Percentiles rank a stretch among this genome's conserved stretches.
Conservation (phyloP, 164 flowering plant species). For the Vitis rupestris region DNA sequence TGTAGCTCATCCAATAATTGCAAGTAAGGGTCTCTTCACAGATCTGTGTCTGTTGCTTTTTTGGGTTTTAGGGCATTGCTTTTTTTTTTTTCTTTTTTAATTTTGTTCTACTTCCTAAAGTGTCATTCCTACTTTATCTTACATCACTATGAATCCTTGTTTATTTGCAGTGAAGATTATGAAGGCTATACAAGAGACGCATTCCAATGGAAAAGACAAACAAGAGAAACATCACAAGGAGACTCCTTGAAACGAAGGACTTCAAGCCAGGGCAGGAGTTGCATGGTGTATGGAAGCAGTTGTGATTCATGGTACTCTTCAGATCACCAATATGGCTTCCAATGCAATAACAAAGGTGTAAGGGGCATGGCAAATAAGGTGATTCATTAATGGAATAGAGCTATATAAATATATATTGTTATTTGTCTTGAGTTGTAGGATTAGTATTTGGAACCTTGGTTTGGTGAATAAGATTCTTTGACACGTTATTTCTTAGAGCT, state of each 20-base stretch:
- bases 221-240: slow-evolving; percentile 32
- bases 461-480: neutral
- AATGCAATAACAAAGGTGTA: slow-evolving; percentile 30
- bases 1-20: slow-evolving; percentile 84
- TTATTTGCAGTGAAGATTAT: slow-evolving; percentile 54
- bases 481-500: neutral
- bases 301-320: slow-evolving; percentile 31
- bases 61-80: neutral
- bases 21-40: slow-evolving; percentile 43
- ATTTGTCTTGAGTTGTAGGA: neutral
- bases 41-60: neutral
- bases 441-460: neutral
- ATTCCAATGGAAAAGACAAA: slow-evolving; percentile 54
- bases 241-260: slow-evolving; percentile 36
- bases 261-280: slow-evolving; percentile 33
- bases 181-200: slow-evolving; percentile 53
- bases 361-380: slow-evolving; percentile 56
- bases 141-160: neutral
- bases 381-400: neutral
- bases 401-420: neutral
- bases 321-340: slow-evolving; percentile 39
- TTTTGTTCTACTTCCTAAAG: neutral
- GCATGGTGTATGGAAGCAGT: slow-evolving; percentile 22
- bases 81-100: no score
- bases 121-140: neutral